Evolutionary conservation across 495 filamentous ascomycete species (phyloP), one percentile per base, ranked within the genome.

Genomic region (Umbilicaria muhlenbergii): DNA sequence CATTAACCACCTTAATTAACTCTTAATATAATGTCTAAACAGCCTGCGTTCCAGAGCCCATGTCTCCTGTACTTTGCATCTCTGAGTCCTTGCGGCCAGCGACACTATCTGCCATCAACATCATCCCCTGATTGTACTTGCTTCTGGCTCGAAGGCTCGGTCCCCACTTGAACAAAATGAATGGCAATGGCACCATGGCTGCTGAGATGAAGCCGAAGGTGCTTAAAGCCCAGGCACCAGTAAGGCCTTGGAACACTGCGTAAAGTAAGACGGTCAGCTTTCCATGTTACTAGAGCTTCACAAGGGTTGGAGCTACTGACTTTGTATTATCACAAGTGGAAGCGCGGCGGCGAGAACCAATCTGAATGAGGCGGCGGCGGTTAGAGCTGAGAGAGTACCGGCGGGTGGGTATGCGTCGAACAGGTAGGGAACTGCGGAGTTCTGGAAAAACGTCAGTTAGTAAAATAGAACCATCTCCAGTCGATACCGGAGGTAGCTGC

Each of bases 101-200:
- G 8, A 28, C 8, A 28, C 6, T 3, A 6, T 28, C 24, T 28
- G 5, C 34, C 37, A 31, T 36, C 34, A 28, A 39, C 36, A 17
- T 38, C 31, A 41, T 21, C n/a, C 10, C 36, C 0, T 37, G 41
- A 42, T 60, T 57, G 45, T 71, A 75, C 39, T 53, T 61, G 39
- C 68, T 72, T 47, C 54, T 60, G 3, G 49, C 54, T 15, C 70
- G 59, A 41, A 76, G 70, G 17, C 40, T 47, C 24, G 65, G 63
- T 8, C 72, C 72, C 44, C 58, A 75, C 2, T 36, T 52, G 46
- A 54, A 68, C n/a, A 69, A 48, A 10, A 67, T 50, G 45, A 49
- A 66, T 4, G 66, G 66, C 39, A 69, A 63, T 1, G 58, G 58
- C 33, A 66, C 38, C 52, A 68, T 57, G 0, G 45, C 48, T 3